These are phyloP conservation scores for Neofusicoccum cordaticola DNA, from an alignment of 2,329 filamentous ascomycete genomes.

Conservation along the genomic window DNA sequence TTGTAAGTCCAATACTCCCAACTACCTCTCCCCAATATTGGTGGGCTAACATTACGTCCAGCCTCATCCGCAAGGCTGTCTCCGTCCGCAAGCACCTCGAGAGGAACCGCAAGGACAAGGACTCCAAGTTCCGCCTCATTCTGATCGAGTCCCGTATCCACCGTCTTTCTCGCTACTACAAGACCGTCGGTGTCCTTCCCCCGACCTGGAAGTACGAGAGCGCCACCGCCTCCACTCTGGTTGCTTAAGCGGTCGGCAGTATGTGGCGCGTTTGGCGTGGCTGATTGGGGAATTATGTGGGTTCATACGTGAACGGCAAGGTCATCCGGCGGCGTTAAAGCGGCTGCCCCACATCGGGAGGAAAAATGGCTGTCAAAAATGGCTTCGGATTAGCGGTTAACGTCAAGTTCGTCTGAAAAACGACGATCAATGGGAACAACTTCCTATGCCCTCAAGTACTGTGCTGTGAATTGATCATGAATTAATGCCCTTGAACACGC, in stretches of 20 bases:
- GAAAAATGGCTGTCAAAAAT: conserved; percentile 15
- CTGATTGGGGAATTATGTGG: conserved; percentile 8
- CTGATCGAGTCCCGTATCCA: conserved; percentile 99
- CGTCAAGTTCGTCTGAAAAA: conserved; percentile 2
- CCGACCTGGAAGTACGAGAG: conserved; percentile 99
- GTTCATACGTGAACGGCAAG: conserved; percentile 3
- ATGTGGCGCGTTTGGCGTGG: not conserved
- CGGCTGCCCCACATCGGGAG: conserved; percentile 1
- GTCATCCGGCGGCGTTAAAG: not conserved
- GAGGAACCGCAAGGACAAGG: conserved; percentile 99
- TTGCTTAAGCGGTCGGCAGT: conserved; percentile 64
- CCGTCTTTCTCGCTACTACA: conserved; percentile 99
- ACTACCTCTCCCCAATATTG: not conserved
- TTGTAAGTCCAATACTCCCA: conserved; percentile 73
- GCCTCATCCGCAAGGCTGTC: conserved; percentile 63
- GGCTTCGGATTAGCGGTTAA: conserved; percentile 13
- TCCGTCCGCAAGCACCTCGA: conserved; percentile 99
- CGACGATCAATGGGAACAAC: conserved; percentile 11
- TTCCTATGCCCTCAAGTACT: conserved; percentile 1
- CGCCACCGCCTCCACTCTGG: conserved; percentile 90
- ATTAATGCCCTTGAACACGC: not conserved
- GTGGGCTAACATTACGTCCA: not conserved
- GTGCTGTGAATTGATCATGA: not conserved
- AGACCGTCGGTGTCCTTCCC: conserved; percentile 79
- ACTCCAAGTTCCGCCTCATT: conserved; percentile 99